Conservation (phyloP, 768 basidiomycete genomes). For the Pholiota conissans region DNA sequence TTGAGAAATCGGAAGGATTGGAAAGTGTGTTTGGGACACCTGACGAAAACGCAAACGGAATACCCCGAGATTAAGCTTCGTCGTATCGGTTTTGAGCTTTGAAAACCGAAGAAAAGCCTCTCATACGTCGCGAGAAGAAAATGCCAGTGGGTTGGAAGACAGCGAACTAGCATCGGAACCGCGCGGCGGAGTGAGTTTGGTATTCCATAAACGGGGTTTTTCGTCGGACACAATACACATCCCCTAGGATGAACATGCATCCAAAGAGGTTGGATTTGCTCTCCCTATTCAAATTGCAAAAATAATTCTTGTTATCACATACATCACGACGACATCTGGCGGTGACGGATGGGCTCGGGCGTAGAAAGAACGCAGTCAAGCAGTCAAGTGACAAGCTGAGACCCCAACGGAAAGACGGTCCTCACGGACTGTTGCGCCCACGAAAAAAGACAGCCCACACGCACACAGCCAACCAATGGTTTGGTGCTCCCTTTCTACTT, state of each 20-base stretch:
- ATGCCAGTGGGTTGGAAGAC: not conserved
- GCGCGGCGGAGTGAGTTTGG: conserved; percentile 2
- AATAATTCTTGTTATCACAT: conserved; percentile 13
- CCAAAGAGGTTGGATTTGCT: not conserved
- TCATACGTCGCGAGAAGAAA: not conserved
- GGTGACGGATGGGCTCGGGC: not conserved
- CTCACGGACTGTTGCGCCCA: not conserved
- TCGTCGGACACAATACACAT: conserved; percentile 16
- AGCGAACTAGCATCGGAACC: conserved; percentile 19
- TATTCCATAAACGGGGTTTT: conserved; percentile 10
- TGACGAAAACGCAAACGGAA: conserved; percentile 14
- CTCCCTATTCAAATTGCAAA: conserved; percentile 16
- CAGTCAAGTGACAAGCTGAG: conserved; percentile 9
- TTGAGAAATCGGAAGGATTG: conserved; percentile 1
- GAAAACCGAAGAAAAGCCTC: not conserved
- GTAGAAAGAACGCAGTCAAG: not conserved
- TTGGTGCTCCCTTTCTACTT: not conserved
- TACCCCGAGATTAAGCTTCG: conserved; percentile 15
- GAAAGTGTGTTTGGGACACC: not conserved
- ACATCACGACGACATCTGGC: not conserved
- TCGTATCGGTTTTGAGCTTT: conserved; percentile 5
- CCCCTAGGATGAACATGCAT: conserved; percentile 1
- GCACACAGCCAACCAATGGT: not conserved
- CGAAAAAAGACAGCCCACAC: not conserved
- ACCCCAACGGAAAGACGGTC: conserved; percentile 2